Evolutionary conservation across 495 filamentous ascomycete species (phyloP).

Genomic region (Bryoglossum gracile): DNA sequence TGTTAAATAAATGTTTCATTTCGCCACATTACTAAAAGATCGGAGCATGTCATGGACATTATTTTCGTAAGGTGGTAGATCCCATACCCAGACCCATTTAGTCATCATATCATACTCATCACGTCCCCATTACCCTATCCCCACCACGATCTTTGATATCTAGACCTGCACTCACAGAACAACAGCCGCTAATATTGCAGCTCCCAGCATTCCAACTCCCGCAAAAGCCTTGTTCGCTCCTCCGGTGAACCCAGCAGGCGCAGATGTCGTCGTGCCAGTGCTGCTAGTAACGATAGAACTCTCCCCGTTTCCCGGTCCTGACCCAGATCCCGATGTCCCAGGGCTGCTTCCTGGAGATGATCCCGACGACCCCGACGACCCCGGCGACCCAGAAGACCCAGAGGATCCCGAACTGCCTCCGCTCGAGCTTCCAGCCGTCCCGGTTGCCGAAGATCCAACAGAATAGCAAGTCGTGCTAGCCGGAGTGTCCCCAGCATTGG

Average conservation of each 20-base stretch:
- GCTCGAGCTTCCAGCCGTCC: neutral
- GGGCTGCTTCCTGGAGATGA: neutral
- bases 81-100: no score
- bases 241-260: neutral
- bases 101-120: neutral
- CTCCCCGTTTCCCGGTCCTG: neutral
- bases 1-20: no score
- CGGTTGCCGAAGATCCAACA: neutral
- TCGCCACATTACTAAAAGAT: neutral
- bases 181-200: neutral
- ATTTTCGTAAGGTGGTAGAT: no score
- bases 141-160: no score
- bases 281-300: neutral
- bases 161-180: neutral
- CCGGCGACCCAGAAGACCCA: neutral
- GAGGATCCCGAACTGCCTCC: neutral
- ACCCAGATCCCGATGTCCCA: neutral
- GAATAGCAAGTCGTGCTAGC: constrained; percentile 8
- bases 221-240: neutral
- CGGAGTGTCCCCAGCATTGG: neutral
- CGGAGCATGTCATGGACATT: neutral
- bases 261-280: neutral
- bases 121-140: neutral
- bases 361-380: neutral
- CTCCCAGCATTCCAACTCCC: neutral